Evolutionary conservation across 805 yeast genomes (phyloP).

Genomic region (Lipomyces sp.): DNA sequence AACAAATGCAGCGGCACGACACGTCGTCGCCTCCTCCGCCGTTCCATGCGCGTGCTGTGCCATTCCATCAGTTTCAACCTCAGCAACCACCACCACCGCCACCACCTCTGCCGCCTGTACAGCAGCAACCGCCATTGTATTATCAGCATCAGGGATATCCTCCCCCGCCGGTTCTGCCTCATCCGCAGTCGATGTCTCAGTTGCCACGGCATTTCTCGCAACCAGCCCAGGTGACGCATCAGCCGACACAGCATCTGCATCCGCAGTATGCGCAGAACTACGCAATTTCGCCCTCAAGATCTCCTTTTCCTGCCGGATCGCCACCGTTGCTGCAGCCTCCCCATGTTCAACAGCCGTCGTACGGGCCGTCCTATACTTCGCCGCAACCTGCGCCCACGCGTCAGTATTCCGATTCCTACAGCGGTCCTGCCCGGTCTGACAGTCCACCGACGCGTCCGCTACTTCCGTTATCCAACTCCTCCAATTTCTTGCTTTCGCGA

Average conservation of each 20-base stretch:
- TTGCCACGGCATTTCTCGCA: neutral
- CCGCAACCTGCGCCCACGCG: no score
- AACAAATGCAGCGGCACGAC: neutral
- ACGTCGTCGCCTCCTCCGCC: neutral
- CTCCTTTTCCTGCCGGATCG: neutral
- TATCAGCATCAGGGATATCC: neutral
- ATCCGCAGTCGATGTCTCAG: neutral
- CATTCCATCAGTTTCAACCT: neutral
- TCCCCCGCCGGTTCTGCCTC: neutral
- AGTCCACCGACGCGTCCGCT: neutral
- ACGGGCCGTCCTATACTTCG: neutral
- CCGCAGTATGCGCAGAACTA: neutral
- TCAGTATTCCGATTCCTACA: no score
- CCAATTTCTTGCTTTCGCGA: neutral
- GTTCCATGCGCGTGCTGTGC: neutral
- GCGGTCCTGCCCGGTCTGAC: no score
- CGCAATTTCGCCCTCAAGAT: neutral
- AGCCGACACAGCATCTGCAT: neutral
- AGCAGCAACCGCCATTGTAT: neutral
- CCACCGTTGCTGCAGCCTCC: neutral
- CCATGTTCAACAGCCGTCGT: neutral
- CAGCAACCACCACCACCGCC: slow-evolving; percentile 4
- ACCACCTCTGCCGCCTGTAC: neutral
- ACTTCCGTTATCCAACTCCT: neutral
- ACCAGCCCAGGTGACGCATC: neutral